phyloP scores from a whole-genome alignment of 768 basidiomycete genomes.

The Galerina marginata region DNA sequence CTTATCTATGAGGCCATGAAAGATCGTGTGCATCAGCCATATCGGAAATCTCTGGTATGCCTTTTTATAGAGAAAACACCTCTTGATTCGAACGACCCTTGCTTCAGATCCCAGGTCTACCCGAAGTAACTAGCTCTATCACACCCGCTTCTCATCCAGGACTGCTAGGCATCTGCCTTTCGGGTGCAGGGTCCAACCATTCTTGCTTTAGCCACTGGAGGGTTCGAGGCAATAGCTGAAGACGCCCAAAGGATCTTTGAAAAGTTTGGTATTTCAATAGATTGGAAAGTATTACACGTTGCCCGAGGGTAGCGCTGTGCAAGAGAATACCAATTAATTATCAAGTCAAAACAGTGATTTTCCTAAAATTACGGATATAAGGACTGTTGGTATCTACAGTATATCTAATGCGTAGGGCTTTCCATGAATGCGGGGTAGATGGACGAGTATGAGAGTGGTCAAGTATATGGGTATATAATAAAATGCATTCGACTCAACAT shows the following conservation, averaged over 20 bases:
- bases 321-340: constrained; percentile 19
- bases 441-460: not conserved
- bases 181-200: constrained; percentile 98
- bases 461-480: not conserved
- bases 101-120: constrained; percentile 91
- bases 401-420: constrained; percentile 20
- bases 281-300: constrained; percentile 88
- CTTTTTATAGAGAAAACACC: not conserved
- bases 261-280: constrained; percentile 75
- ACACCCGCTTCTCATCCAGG: constrained; percentile 92
- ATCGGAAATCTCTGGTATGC: constrained; percentile 83
- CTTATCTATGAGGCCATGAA: constrained; percentile 99
- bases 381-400: constrained; percentile 19
- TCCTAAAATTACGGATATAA: constrained; percentile 18
- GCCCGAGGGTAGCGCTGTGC: constrained; percentile 47
- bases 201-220: constrained; percentile 86
- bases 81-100: not conserved
- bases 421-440: constrained; percentile 12
- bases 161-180: constrained; percentile 95
- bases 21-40: constrained; percentile 96
- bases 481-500: constrained; percentile 6
- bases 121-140: constrained; percentile 87
- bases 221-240: constrained; percentile 85
- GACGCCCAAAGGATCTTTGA: constrained; percentile 80
- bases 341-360: constrained; percentile 19